A percentile compares a stretch with the other conserved stretches of the same genome.
These are phyloP conservation scores for Corylus heterophylla DNA, from an alignment of 306 rosid species.

Conservation along the genomic window DNA sequence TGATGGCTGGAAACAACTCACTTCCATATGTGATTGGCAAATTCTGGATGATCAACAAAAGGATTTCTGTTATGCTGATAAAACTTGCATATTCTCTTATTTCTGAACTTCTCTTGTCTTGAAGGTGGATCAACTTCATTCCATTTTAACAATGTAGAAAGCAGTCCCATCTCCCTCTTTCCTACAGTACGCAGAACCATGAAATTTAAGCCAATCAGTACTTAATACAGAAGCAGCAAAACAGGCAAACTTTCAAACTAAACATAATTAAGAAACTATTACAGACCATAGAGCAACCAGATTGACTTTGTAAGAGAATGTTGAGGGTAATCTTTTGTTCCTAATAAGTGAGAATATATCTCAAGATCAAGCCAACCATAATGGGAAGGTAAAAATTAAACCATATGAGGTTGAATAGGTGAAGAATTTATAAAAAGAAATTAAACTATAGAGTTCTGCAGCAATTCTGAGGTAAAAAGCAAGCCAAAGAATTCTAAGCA, in stretches of 20 bases:
- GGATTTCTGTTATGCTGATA: slow-evolving; percentile 80
- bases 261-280: neutral
- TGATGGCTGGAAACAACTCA: slow-evolving; percentile 5
- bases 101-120: slow-evolving; percentile 68
- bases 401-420: slow-evolving; percentile 5
- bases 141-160: slow-evolving; percentile 70
- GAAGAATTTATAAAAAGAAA: neutral
- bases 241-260: slow-evolving; percentile 8
- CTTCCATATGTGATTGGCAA: slow-evolving; percentile 61
- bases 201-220: slow-evolving; percentile 10
- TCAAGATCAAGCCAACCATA: neutral
- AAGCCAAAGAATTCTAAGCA: slow-evolving; percentile 3
- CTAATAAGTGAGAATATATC: neutral
- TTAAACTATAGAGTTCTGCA: neutral
- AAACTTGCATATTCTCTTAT: slow-evolving; percentile 70
- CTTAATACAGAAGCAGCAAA: neutral
- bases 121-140: slow-evolving; percentile 75
- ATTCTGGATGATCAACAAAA: slow-evolving; percentile 71
- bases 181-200: slow-evolving; percentile 28
- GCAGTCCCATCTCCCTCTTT: slow-evolving; percentile 69
- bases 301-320: neutral
- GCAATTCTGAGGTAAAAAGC: neutral
- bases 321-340: neutral
- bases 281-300: neutral
- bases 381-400: neutral